Evolutionary conservation across 2,329 filamentous ascomycete species (phyloP).

Genomic region (Xylariomycetidae sp.): DNA sequence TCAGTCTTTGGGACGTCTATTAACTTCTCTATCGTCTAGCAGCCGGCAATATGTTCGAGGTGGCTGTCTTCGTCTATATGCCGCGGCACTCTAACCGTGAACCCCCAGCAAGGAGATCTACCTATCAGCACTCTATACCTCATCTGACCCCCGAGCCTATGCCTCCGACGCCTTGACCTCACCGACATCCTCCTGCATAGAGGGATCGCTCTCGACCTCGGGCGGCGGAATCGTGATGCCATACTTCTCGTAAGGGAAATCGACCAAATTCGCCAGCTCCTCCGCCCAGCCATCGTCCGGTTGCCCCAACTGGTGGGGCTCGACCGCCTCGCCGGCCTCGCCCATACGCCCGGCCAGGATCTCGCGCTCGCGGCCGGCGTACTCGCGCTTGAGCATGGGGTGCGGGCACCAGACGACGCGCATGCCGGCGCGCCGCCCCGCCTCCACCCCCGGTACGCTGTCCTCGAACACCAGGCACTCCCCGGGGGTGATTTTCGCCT

Average conservation of each 20-base stretch:
- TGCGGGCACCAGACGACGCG: constrained; percentile 91
- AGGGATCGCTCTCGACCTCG: constrained; percentile 36
- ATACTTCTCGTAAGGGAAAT: constrained; percentile 54
- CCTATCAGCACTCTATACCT: no score
- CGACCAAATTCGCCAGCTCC: constrained; percentile 42
- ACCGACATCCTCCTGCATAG: constrained; percentile 35
- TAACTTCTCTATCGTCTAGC: no score
- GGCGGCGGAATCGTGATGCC: constrained; percentile 45
- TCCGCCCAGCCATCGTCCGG: constrained; percentile 56
- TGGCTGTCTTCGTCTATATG: no score
- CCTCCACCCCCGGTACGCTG: constrained; percentile 86
- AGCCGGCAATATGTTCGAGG: no score
- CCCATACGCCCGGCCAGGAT: constrained; percentile 80
- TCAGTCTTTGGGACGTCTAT: constrained; percentile 94
- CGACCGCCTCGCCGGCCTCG: constrained; percentile 50
- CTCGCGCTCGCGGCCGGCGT: constrained; percentile 66
- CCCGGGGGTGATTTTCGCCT: constrained; percentile 63
- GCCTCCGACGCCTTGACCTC: constrained; percentile 18
- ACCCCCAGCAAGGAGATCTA: no score
- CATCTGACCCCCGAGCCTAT: no score
- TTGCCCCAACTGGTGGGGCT: constrained; percentile 51
- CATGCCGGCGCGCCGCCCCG: constrained; percentile 88
- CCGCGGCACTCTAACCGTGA: no score
- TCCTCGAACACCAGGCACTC: constrained; percentile 98
- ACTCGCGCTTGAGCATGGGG: constrained; percentile 68